Evolutionary conservation across 176 grass and related monocot species (phyloP).

Genomic region (Triticum turgidum): DNA sequence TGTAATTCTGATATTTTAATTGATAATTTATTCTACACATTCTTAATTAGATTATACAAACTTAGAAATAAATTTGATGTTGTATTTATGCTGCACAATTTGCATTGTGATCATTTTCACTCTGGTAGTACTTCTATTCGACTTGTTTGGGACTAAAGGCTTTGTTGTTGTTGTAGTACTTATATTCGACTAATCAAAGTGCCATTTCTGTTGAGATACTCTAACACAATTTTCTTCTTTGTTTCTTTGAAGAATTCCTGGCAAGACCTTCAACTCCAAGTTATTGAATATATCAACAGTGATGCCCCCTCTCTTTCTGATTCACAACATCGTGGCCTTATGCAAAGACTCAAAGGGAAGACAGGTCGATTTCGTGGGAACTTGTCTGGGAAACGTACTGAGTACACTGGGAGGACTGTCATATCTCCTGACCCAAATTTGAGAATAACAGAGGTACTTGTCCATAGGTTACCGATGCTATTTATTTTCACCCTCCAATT

Average conservation of each 20-base stretch:
- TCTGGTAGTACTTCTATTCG: not conserved
- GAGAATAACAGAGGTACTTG: constrained; percentile 83
- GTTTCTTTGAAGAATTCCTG: constrained; percentile 61
- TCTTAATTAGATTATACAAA: not conserved
- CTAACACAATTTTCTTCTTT: not conserved
- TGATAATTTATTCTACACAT: not conserved
- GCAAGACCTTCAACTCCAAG: constrained; percentile 76
- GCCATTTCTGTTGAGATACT: constrained; percentile 10
- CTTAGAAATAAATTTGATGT: not conserved
- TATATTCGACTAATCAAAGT: not conserved
- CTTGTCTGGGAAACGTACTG: constrained; percentile 91
- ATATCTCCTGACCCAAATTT: constrained; percentile 99
- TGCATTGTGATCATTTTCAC: not conserved
- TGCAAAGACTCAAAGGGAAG: constrained; percentile 95
- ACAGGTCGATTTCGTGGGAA: constrained; percentile 92
- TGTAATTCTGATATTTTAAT: not conserved
- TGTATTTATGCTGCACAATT: not conserved
- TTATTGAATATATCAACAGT: constrained; percentile 93
- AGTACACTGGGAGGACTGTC: constrained; percentile 97
- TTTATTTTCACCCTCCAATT: constrained; percentile 23
- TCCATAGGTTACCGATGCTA: constrained; percentile 2
- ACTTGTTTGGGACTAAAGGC: too few species aligned
- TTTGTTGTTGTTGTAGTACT: too few species aligned
- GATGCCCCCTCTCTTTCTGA: constrained; percentile 79
- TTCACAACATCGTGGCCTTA: constrained; percentile 63